Evolutionary conservation across 2,329 filamentous ascomycete genomes (phyloP).

Genomic region (Aspergillus udagawae): DNA sequence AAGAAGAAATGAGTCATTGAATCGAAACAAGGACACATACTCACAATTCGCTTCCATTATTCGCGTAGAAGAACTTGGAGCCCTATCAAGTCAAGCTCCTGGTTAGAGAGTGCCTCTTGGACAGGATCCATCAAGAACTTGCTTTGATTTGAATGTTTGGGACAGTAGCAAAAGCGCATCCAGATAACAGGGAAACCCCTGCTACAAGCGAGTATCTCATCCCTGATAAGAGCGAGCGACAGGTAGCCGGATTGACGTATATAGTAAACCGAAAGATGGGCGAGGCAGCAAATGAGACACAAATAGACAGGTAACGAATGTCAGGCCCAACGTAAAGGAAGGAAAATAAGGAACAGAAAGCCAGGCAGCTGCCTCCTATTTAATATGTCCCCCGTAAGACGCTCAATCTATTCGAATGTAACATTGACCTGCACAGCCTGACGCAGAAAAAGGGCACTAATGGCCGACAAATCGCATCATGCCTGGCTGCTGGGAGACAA

Average conservation of each 20-base stretch:
- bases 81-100: slow-evolving; percentile 47
- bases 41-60: slow-evolving; percentile 70
- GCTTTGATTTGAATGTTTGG: background rate
- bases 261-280: background rate
- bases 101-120: background rate
- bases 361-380: background rate
- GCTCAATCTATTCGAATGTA: too few relatives aligned
- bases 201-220: background rate
- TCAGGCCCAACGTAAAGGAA: background rate
- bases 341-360: background rate
- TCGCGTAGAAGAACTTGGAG: slow-evolving; percentile 85
- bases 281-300: background rate
- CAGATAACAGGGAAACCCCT: background rate
- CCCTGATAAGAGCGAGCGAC: background rate
- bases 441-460: too few relatives aligned
- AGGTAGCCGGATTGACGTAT: background rate
- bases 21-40: slow-evolving; percentile 10
- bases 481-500: too few relatives aligned
- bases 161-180: background rate
- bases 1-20: background rate
- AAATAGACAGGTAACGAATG: background rate
- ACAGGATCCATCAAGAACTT: background rate
- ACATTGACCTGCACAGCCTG: too few relatives aligned
- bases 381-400: background rate
- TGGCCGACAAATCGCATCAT: too few relatives aligned